A percentile compares a stretch with the other conserved stretches of the same genome.
These are phyloP conservation scores for Aspergillus floridensis DNA, from an alignment of 2,329 filamentous ascomycete species.

Conservation along the genomic window DNA sequence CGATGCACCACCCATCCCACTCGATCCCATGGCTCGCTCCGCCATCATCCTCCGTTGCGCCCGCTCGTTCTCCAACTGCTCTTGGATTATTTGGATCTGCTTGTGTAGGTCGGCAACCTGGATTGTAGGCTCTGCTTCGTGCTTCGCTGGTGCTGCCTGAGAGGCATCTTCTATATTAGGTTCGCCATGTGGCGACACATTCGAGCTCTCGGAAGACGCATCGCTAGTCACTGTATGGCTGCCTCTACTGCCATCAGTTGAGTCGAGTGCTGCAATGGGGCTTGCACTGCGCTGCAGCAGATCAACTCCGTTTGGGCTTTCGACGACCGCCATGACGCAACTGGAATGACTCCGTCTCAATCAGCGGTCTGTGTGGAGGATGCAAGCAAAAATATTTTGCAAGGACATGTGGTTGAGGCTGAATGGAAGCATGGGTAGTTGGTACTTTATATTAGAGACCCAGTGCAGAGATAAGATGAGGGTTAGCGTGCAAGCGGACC, in stretches of 20 bases:
- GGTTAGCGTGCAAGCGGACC: not conserved
- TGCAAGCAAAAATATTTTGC: too few species aligned
- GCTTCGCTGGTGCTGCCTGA: not conserved
- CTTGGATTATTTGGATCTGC: not conserved
- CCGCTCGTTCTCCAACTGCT: not conserved
- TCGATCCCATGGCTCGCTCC: not conserved
- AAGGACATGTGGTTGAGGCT: too few species aligned
- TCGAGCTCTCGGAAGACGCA: not conserved
- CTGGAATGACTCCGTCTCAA: not conserved
- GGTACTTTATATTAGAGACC: not conserved
- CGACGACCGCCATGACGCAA: not conserved
- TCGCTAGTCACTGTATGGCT: not conserved
- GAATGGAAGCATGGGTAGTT: not conserved
- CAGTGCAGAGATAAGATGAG: not conserved
- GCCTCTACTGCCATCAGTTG: not conserved
- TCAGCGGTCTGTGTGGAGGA: not conserved
- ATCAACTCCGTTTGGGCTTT: not conserved
- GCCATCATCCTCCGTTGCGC: not conserved
- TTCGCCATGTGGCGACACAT: not conserved
- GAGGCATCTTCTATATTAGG: not conserved
- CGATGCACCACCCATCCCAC: not conserved
- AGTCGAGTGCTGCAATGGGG: not conserved
- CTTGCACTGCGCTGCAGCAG: not conserved
- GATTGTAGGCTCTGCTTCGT: not conserved
- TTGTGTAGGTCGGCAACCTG: not conserved